These are phyloP conservation scores for Maudiozyma humilis DNA, from an alignment of 1,139 yeast genomes.

Conservation along the genomic window DNA sequence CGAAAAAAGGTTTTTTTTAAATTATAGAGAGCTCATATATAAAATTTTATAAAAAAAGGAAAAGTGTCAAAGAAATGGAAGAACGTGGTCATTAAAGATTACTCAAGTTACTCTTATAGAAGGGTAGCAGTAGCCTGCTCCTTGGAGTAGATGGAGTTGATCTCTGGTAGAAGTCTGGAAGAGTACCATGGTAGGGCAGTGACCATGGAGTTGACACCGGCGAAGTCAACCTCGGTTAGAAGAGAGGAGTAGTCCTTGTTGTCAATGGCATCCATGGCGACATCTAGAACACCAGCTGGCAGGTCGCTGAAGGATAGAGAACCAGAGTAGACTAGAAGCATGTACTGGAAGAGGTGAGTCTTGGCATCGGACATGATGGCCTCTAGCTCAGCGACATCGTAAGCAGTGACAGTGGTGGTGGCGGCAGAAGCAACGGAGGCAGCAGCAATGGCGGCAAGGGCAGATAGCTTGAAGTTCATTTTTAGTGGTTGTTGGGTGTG, in stretches of 20 bases:
- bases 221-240: conserved; percentile 4
- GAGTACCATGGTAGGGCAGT: conserved; percentile 7
- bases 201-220: conserved; percentile 4
- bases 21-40: conserved; percentile 2
- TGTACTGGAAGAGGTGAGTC: conserved; percentile 1
- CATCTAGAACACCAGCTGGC: conserved; percentile 8
- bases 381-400: conserved; percentile 90
- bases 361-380: conserved; percentile 31
- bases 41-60: not conserved
- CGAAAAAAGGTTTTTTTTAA: conserved; percentile 2
- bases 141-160: conserved; percentile 4
- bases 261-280: conserved; percentile 2
- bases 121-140: conserved; percentile 5
- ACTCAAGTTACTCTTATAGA: not conserved
- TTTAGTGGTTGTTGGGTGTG: not conserved
- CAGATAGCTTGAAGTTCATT: conserved; percentile 5
- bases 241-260: conserved; percentile 3
- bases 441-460: conserved; percentile 54
- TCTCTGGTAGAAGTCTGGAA: conserved; percentile 6
- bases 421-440: conserved; percentile 64
- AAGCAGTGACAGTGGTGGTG: conserved; percentile 38
- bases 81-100: not conserved
- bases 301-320: not conserved
- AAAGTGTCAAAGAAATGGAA: too few species aligned
- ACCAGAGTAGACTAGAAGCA: conserved; percentile 3